Evolutionary conservation across 169 alveolate genomes (phyloP), one percentile per base, ranked within the genome.

Genomic region (Fabrea salina): DNA sequence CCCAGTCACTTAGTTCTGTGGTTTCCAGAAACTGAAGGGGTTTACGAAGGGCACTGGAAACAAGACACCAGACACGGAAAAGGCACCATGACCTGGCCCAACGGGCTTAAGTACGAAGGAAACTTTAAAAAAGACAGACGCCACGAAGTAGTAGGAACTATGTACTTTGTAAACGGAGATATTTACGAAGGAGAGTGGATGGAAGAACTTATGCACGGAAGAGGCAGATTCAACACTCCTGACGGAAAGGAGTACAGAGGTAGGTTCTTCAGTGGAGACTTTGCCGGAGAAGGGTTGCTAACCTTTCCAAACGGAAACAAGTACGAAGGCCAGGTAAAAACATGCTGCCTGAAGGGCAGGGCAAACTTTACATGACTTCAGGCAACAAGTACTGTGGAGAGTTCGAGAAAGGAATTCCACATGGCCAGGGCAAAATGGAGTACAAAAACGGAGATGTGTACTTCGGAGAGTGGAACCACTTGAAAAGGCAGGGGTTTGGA

Each of bases 111-210:
- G 30, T 72, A 50, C 30, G 53, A 40, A 59, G 80, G 80, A 8
- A 11, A 25, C 7, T 72, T 47, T 19, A 13, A 47, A 27, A 25
- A 25, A 8, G 27, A 72, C 27, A 8, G 13, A 19, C 32, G 70
- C 1, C 30, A 72, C 51, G 7, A 40, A 8, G 78, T 68, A 13
- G n/a, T 43, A 30, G 89, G 89, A 0, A 84, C 79, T 50, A 44
- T 72, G n/a, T 64, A 39, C 22, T 80, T 41, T 53, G 19, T 40
- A 13, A 74, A 79, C 79, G 89, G 89, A 27, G 89, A 84, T 40
- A 66, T 41, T 4, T 84, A 84, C 64, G 89, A 84, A 75, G 89
- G 89, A 41, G 75, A 58, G 8, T 84, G 89, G 84, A 43, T 68
- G 8, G 35, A 68, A 35, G 58, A 75, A 22, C 40, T 22, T 19